Conservation (phyloP, 129 eudicot species). For the Chrysanthemum seticuspe region DNA sequence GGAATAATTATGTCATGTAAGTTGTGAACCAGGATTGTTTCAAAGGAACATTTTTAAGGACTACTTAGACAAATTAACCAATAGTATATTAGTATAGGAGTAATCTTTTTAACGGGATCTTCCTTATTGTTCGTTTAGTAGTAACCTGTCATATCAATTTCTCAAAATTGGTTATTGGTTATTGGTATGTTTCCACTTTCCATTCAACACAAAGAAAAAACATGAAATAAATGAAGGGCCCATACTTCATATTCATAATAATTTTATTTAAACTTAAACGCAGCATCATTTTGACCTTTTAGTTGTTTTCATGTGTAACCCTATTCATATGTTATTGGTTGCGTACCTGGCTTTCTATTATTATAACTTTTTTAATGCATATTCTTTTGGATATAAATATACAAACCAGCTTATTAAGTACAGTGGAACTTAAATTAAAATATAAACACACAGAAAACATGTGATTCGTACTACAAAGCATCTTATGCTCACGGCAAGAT, state of each 20-base stretch:
- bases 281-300: slow-evolving; percentile 20
- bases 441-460: slow-evolving; percentile 7
- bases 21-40: too few relatives aligned
- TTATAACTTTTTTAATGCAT: too few relatives aligned
- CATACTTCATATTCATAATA: slow-evolving; percentile 2
- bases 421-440: background rate
- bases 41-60: too few relatives aligned
- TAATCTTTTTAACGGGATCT: too few relatives aligned
- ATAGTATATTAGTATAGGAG: too few relatives aligned
- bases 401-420: too few relatives aligned
- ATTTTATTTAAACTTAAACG: slow-evolving; percentile 6
- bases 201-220: background rate
- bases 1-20: too few relatives aligned
- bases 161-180: slow-evolving; percentile 17
- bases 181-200: slow-evolving; percentile 15
- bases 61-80: too few relatives aligned
- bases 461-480: background rate
- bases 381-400: too few relatives aligned
- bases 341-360: too few relatives aligned
- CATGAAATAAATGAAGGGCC: slow-evolving; percentile 20
- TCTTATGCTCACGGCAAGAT: background rate
- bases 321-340: background rate
- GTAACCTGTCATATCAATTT: background rate
- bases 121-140: too few relatives aligned
- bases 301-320: background rate